Evolutionary conservation across 2,329 filamentous ascomycete genomes (phyloP), one percentile per base, ranked within the genome.

Genomic region (Hortaea sp.): DNA sequence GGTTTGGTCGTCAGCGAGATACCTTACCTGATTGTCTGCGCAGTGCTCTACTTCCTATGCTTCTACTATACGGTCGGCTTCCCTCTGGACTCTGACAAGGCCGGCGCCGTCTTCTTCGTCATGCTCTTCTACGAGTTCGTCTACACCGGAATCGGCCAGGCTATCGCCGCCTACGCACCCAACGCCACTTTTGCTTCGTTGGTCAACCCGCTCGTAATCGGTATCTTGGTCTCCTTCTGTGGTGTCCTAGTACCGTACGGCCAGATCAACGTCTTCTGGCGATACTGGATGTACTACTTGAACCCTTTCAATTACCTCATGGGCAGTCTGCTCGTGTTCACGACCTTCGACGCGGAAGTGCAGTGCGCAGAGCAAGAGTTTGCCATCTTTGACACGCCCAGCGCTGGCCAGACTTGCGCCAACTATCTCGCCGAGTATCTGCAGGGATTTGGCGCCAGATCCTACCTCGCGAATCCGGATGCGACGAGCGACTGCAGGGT

Each of bases 1-100:
- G 76, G 81, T 56, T 84, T 85, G 55, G 76, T 88, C 49, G 47
- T 84, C 3, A 81, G 83, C 40, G 85, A 88, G 62, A 71, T 88
- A 1, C 82, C 83, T 0, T 88, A 75, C 63, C 72, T 78, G 32
- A 69, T 78, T 20, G 47, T 86, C 12, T 78, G 79, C 3, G 79
- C 75, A 6, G 65, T 85, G 12, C 48, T 74, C 2, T 77, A 77
- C 63, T 57, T 51, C 45, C 62, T 68, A 0, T 59, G 55, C 43
- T 63, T 55, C 50, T 64, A 64, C 57, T 64, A 54, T 46, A 62
- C 60, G 1, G 57, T 56, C 20, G 63, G 63, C 12, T 74, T 79
- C 56, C 69, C 74, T 0, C 31, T 30, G 1, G 60, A 61, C 2
- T 64, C 69, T 5, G 50, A 59, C 38, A 71, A 71, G n/a, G 70